phyloP scores from a whole-genome alignment of 1,139 yeast genomes.

The Kodamaea ohmeri region DNA sequence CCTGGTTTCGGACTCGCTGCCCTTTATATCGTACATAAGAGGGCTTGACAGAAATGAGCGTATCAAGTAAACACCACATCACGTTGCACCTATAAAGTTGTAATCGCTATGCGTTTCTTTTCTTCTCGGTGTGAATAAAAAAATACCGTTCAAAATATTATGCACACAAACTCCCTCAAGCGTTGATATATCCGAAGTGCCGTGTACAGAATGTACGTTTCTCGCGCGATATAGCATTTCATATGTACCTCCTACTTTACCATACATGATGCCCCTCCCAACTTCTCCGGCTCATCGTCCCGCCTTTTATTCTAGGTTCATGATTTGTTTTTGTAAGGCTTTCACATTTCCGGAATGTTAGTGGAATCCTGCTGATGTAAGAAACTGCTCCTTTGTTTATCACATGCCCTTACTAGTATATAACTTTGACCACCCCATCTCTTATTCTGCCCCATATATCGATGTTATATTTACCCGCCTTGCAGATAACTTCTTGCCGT shows the following conservation, averaged over 20 bases:
- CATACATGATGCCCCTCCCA: too few relatives aligned
- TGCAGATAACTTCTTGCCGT: background rate
- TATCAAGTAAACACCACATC: background rate
- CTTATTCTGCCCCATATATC: background rate
- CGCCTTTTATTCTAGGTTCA: too few relatives aligned
- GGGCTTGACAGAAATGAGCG: conserved; percentile 1
- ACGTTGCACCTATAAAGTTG: conserved; percentile 1
- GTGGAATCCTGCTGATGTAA: too few relatives aligned
- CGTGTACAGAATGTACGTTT: background rate
- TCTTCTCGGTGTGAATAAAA: conserved; percentile 1
- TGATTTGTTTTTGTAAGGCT: too few relatives aligned
- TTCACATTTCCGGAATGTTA: too few relatives aligned
- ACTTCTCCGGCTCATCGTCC: too few relatives aligned
- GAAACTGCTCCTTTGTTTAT: too few relatives aligned
- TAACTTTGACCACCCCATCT: background rate
- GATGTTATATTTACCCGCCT: background rate
- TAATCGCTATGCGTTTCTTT: conserved; percentile 4
- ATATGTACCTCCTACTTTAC: too few relatives aligned
- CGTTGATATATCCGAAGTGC: background rate
- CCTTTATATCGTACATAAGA: conserved; percentile 1
- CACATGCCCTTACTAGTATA: too few relatives aligned
- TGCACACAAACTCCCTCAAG: background rate
- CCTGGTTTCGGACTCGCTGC: background rate
- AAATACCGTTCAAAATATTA: conserved; percentile 3
- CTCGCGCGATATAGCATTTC: background rate